These are phyloP conservation scores for Erodium texanum DNA, from an alignment of 441 rosid species.

Conservation along the genomic window DNA sequence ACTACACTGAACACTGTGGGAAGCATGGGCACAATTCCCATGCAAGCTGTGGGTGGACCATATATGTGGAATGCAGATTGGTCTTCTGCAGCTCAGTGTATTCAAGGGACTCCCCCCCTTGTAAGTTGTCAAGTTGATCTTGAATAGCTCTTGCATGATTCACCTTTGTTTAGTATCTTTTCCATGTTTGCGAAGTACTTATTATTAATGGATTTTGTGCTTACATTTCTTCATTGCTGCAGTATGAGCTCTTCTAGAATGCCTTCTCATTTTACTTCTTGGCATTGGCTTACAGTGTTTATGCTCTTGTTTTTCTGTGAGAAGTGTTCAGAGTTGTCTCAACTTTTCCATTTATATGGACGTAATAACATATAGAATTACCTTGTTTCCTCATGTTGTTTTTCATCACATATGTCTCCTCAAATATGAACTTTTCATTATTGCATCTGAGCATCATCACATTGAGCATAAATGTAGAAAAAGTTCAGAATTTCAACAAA, in stretches of 20 bases:
- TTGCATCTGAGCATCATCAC: neutral
- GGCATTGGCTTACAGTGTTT: neutral
- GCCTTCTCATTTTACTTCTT: neutral
- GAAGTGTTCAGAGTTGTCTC: neutral
- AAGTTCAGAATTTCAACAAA: neutral
- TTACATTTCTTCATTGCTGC: neutral
- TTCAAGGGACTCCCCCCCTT: slow-evolving; percentile 98
- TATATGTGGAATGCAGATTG: slow-evolving; percentile 86
- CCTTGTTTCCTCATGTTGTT: neutral
- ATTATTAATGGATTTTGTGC: neutral
- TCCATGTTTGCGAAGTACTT: neutral
- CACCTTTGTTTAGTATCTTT: neutral
- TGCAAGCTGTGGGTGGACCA: slow-evolving; percentile 95
- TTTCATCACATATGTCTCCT: neutral
- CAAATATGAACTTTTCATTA: neutral
- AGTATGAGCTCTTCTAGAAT: neutral
- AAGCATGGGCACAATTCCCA: slow-evolving; percentile 58
- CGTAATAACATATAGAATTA: neutral
- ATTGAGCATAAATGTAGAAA: neutral
- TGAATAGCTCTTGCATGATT: slow-evolving; percentile 18
- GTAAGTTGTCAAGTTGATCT: slow-evolving; percentile 45
- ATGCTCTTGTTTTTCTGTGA: neutral
- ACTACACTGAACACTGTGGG: slow-evolving; percentile 62
- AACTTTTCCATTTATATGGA: neutral
- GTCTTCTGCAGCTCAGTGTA: slow-evolving; percentile 78